A percentile compares a stretch with the other conserved stretches of the same genome.
Conservation (phyloP, 1,284 basidiomycete species). For the Pulveroboletus sp. region DNA sequence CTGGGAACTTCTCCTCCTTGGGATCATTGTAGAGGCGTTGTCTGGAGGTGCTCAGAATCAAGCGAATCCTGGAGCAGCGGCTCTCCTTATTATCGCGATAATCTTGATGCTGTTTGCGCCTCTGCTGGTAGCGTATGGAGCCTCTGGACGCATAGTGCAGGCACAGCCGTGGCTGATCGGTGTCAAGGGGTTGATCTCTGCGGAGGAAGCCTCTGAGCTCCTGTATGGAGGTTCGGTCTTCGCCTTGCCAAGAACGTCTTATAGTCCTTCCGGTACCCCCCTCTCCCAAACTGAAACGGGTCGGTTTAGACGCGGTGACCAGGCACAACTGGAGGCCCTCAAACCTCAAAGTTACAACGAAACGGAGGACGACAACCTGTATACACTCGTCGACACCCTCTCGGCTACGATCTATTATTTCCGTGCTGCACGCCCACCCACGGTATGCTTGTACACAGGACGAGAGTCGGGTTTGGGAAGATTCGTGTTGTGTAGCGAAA, state of each 20-base stretch:
- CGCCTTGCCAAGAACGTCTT: conserved; percentile 17
- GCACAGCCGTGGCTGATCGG: conserved; percentile 32
- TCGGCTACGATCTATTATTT: conserved; percentile 34
- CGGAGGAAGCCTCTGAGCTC: conserved; percentile 19
- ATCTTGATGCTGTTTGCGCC: conserved; percentile 26
- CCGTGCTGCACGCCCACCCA: conserved; percentile 24
- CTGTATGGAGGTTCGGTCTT: conserved; percentile 21
- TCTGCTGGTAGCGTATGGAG: conserved; percentile 19
- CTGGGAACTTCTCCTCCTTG: conserved; percentile 6
- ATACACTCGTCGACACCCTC: conserved; percentile 30
- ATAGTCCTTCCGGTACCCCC: conserved; percentile 27
- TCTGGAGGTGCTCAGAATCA: not conserved
- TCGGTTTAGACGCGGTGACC: conserved; percentile 20
- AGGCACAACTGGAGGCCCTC: conserved; percentile 7
- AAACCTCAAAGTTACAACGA: not conserved
- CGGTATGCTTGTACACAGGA: conserved; percentile 31
- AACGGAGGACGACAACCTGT: conserved; percentile 14
- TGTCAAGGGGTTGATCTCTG: conserved; percentile 31
- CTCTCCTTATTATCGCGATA: conserved; percentile 3
- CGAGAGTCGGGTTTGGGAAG: conserved; percentile 28
- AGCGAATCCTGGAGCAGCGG: not conserved
- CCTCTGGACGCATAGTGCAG: conserved; percentile 23
- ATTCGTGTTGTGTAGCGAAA: conserved; percentile 28
- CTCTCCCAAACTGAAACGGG: conserved; percentile 13
- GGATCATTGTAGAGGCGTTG: not conserved